A percentile compares a stretch with the other conserved stretches of the same genome.
These are phyloP conservation scores for Linum usitatissimum DNA, from an alignment of 345 rosid genomes.

Conservation along the genomic window DNA sequence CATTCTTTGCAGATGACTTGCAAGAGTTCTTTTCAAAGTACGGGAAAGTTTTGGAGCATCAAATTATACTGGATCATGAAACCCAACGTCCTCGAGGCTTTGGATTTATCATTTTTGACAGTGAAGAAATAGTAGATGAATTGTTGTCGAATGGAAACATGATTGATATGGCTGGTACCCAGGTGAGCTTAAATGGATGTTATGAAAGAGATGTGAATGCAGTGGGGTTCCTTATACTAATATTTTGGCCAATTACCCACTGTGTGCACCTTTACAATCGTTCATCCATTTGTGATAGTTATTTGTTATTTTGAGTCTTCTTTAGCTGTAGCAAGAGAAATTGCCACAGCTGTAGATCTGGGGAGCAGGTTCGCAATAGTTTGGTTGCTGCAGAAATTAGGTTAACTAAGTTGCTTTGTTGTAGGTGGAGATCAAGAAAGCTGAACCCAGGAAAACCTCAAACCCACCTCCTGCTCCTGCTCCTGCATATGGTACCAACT, in stretches of 20 bases:
- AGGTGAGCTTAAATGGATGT: conserved; percentile 52
- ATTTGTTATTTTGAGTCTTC: not conserved
- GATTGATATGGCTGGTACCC: conserved; percentile 88
- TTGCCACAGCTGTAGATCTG: conserved; percentile 27
- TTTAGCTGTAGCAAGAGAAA: conserved; percentile 21
- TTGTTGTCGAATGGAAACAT: conserved; percentile 72
- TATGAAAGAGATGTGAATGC: conserved; percentile 17
- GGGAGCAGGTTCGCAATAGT: conserved; percentile 34
- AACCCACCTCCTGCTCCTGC: conserved; percentile 63
- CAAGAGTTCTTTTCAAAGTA: conserved; percentile 66
- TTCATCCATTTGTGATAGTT: not conserved
- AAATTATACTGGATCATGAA: conserved; percentile 84
- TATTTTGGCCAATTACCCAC: not conserved
- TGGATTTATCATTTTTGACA: conserved; percentile 85
- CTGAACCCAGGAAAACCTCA: conserved; percentile 96
- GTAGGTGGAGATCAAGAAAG: conserved; percentile 99
- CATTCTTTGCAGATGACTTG: conserved; percentile 51
- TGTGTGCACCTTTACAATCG: not conserved
- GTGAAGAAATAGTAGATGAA: conserved; percentile 75
- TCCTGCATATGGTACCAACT: conserved; percentile 47
- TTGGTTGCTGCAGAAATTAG: conserved; percentile 50
- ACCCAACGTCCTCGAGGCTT: conserved; percentile 85
- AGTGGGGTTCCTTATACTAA: conserved; percentile 3
- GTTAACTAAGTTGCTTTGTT: conserved; percentile 93
- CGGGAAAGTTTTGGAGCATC: conserved; percentile 70